Percentiles rank a stretch among this genome's conserved stretches.
Conservation (phyloP, 257 asterid species). For the Ehretia macrophylla region DNA sequence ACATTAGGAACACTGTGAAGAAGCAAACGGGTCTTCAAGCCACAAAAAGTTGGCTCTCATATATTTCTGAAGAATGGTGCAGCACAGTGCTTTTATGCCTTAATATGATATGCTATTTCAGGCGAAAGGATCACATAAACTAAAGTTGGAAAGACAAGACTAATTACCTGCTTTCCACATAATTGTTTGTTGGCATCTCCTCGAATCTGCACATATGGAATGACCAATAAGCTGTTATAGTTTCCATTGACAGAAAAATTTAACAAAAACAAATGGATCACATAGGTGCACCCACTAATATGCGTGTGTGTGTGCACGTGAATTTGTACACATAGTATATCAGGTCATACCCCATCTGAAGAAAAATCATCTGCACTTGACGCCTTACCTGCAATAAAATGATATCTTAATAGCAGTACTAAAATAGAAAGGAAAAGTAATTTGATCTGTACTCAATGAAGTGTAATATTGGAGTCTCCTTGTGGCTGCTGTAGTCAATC, state of each 20-base stretch:
- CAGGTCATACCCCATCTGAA: slow-evolving; percentile 76
- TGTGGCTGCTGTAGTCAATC: no score
- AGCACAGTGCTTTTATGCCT: no score
- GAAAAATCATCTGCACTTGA: slow-evolving; percentile 87
- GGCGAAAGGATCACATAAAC: background rate
- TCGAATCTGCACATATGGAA: slow-evolving; percentile 66
- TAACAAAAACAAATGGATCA: background rate
- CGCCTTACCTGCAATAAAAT: slow-evolving; percentile 63
- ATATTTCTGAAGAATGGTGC: no score
- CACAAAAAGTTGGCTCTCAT: no score
- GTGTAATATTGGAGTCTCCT: background rate
- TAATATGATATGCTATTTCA: background rate
- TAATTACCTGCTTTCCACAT: slow-evolving; percentile 85
- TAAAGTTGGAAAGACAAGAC: background rate
- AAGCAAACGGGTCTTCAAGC: background rate
- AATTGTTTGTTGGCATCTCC: slow-evolving; percentile 97
- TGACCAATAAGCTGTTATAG: slow-evolving; percentile 7
- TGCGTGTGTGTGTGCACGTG: background rate
- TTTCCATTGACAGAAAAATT: slow-evolving; percentile 3
- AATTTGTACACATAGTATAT: background rate
- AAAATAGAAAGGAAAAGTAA: background rate
- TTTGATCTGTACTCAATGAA: background rate
- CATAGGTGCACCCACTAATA: no score
- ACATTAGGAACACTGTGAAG: background rate
- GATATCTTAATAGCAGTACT: background rate